These are phyloP conservation scores for Mycogone perniciosa DNA, from an alignment of 2,329 filamentous ascomycete genomes.

Conservation along the genomic window DNA sequence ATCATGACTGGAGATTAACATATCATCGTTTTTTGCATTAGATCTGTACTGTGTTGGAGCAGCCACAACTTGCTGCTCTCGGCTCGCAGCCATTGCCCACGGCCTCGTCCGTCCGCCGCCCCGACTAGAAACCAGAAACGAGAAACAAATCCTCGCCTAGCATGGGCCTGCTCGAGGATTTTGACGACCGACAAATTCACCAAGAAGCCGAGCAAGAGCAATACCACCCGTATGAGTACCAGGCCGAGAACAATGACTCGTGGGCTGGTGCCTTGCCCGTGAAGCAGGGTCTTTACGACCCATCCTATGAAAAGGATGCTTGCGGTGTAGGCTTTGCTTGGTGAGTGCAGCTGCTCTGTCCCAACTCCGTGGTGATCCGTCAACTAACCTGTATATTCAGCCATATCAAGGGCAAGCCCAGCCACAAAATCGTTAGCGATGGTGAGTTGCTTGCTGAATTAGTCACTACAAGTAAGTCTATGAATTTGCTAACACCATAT, in stretches of 20 bases:
- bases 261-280: slow-evolving; percentile 93
- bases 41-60: background rate
- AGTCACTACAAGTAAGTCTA: background rate
- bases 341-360: slow-evolving; percentile 45
- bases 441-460: slow-evolving; percentile 49
- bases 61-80: slow-evolving; percentile 6
- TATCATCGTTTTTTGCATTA: background rate
- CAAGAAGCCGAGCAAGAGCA: slow-evolving; percentile 53
- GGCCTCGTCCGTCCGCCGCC: background rate
- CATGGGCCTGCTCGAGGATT: slow-evolving; percentile 61
- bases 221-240: slow-evolving; percentile 75
- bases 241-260: slow-evolving; percentile 75
- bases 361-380: background rate
- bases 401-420: slow-evolving; percentile 94
- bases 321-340: slow-evolving; percentile 99
- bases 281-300: slow-evolving; percentile 98
- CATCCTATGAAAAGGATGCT: slow-evolving; percentile 94
- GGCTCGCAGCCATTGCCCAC: background rate
- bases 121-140: background rate
- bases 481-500: slow-evolving; percentile 6
- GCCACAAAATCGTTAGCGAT: slow-evolving; percentile 99
- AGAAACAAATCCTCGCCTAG: slow-evolving; percentile 48
- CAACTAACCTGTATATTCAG: slow-evolving; percentile 38
- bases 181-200: slow-evolving; percentile 61
- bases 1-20: background rate